Evolutionary conservation across 2,329 filamentous ascomycete species (phyloP).

Genomic region (Bipolaris oryzae): DNA sequence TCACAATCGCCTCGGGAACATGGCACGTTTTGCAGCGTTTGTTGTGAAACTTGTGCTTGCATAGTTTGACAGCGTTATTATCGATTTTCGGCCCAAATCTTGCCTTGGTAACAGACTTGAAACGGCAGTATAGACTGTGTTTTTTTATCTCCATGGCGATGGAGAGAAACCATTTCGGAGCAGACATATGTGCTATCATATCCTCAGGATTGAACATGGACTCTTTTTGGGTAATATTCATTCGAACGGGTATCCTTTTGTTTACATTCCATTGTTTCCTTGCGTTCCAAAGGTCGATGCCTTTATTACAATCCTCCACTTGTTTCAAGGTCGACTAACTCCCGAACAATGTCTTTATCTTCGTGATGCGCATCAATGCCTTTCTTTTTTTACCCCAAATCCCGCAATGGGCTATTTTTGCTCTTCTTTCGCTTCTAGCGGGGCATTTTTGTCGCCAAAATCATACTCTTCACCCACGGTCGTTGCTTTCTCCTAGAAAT

Average conservation of each 20-base stretch:
- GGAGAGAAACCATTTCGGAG: background rate
- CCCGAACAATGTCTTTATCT: background rate
- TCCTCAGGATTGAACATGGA: too few relatives aligned
- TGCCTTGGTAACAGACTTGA: background rate
- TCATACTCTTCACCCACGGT: background rate
- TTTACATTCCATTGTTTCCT: background rate
- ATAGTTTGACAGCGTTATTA: background rate
- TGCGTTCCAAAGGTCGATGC: background rate
- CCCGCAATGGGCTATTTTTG: background rate
- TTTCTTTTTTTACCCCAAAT: background rate
- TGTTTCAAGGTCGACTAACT: background rate
- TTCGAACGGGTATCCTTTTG: background rate
- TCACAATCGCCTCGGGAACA: background rate
- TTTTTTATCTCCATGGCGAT: background rate
- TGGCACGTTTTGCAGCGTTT: conserved; percentile 3
- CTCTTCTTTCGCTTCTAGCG: too few relatives aligned
- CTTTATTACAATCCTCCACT: background rate
- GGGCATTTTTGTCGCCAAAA: background rate
- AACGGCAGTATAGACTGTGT: conserved; percentile 5
- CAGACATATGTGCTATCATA: background rate
- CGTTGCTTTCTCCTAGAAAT: conserved; percentile 28
- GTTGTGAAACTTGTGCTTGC: conserved; percentile 2
- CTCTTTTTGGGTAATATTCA: background rate
- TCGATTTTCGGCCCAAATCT: background rate
- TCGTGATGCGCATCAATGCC: background rate